Base-by-base conservation (phyloP, 2,329 filamentous ascomycete genomes). In the Sporothrix brasiliensis region DNA sequence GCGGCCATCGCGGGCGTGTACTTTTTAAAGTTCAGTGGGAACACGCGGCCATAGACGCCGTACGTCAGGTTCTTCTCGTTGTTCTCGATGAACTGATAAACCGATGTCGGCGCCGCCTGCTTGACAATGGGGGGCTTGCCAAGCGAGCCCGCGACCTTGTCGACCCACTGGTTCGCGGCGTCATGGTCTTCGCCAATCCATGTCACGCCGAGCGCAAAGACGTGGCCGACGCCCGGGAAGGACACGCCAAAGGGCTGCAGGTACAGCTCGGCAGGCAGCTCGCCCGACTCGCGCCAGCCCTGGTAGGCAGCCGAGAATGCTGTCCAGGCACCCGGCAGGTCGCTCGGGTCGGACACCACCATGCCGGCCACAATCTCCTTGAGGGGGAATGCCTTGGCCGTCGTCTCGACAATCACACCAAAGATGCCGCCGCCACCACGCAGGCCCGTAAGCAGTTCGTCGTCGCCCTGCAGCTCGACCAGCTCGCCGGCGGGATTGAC, bases 361-460 rank as follows among this genome's bases (percentile, higher is more conserved):
- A 53, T 30, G 30, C 63, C 63, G 3, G 63, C 47, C 13, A 67
- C 47, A 24, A 67, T 67, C 63, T 71, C 60, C 9, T 72, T 52
- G 16, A 68, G 21, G 1, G 69, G 73, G 24, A 76, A 76, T 1
- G 75, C 74, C 63, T 76, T 77, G 73, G 77, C 70, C 0, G 72
- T 76, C 24, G 77, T 53, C 58, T 75, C 75, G 2, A 75, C 74
- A 27, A 78, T 73, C 5, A 76, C 73, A 1, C 77, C 77, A 52
- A 79, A 74, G n/a, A 68, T 73, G 19, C 73, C 73, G 7, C 77
- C 78, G 0, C 73, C 74, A 14, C 77, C 77, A 5, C 77, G 74
- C 41, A 79, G 56, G 3, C 72, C 76, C 68, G 75, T 75, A 3
- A 79, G 70, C 49, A 79, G 63, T 19, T 77, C 73, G 13, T 76